A percentile compares a stretch with the other conserved stretches of the same genome.
phyloP scores from a whole-genome alignment of 2,329 filamentous ascomycete species.

The Talaromyces sp. region DNA sequence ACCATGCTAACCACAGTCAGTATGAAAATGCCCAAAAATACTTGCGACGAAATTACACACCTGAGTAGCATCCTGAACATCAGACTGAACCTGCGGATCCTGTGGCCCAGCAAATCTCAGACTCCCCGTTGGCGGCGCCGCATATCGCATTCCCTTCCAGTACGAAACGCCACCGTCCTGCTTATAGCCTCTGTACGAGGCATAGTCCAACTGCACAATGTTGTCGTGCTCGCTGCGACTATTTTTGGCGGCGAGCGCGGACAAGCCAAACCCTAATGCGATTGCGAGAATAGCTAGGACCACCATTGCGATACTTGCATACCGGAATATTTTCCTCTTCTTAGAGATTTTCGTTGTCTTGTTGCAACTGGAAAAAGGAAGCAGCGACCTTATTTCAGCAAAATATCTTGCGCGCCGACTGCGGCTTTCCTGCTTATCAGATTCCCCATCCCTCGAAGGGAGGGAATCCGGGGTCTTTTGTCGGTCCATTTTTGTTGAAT shows the following conservation, averaged over 20 bases:
- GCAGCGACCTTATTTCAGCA: neutral
- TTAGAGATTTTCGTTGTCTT: neutral
- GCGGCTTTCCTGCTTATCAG: neutral
- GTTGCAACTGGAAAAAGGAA: neutral
- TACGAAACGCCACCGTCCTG: conserved; percentile 59
- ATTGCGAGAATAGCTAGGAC: conserved; percentile 2
- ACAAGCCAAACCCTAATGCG: neutral
- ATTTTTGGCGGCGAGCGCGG: neutral
- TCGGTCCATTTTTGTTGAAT: neutral
- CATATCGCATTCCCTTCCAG: conserved; percentile 74
- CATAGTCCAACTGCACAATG: conserved; percentile 54
- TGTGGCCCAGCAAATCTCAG: conserved; percentile 66
- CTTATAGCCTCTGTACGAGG: conserved; percentile 59
- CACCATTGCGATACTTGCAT: neutral
- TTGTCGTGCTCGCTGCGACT: neutral
- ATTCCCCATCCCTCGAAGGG: neutral
- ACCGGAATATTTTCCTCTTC: neutral
- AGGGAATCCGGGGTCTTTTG: neutral
- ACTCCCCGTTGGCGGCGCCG: conserved; percentile 63
- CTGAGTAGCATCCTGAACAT: conserved; percentile 53
- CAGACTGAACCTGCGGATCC: conserved; percentile 53
- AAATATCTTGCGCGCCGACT: neutral
- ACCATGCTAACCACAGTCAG: conserved; percentile 33
- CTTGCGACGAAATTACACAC: conserved; percentile 33
- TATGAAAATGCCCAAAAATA: neutral